A percentile compares a stretch with the other conserved stretches of the same genome.
These are phyloP conservation scores for Yarrowia keelungensis DNA, from an alignment of 805 yeast genomes.

Conservation along the genomic window DNA sequence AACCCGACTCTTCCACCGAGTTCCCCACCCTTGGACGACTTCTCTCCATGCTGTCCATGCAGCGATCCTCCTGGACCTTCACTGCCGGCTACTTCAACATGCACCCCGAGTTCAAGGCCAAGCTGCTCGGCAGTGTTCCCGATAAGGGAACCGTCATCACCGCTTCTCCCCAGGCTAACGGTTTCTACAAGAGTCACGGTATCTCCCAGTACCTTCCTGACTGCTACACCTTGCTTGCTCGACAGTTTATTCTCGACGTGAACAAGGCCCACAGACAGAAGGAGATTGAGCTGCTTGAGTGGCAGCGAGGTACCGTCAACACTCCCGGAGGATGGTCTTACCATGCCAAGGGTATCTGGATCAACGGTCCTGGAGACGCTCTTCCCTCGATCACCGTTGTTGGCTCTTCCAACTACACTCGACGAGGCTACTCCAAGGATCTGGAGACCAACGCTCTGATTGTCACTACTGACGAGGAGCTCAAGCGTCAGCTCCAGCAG, in stretches of 20 bases:
- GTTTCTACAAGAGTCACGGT: conserved; percentile 86
- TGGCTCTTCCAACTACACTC: conserved; percentile 94
- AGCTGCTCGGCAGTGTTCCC: conserved; percentile 64
- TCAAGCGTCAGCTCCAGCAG: conserved; percentile 62
- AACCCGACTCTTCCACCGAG: conserved; percentile 79
- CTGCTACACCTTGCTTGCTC: conserved; percentile 81
- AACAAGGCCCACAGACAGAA: conserved; percentile 47
- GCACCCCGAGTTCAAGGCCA: conserved; percentile 70
- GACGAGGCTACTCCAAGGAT: conserved; percentile 85
- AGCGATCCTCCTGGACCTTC: conserved; percentile 74
- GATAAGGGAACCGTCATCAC: conserved; percentile 73
- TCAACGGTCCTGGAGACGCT: conserved; percentile 61
- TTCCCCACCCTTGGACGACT: conserved; percentile 70
- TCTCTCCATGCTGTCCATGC: conserved; percentile 62
- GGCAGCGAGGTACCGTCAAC: conserved; percentile 80
- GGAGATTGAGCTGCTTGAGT: conserved; percentile 72
- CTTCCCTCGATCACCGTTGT: conserved; percentile 78
- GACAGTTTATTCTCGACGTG: conserved; percentile 66
- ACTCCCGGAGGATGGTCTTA: conserved; percentile 92
- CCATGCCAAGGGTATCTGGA: conserved; percentile 97
- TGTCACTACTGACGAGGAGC: conserved; percentile 67
- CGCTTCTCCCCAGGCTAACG: conserved; percentile 93
- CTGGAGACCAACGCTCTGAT: conserved; percentile 86
- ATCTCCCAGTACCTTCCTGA: conserved; percentile 81
- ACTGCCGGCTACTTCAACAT: conserved; percentile 98